These are phyloP conservation scores for Willaertia magna DNA, from an alignment of 208 protist species.

Conservation along the genomic window DNA sequence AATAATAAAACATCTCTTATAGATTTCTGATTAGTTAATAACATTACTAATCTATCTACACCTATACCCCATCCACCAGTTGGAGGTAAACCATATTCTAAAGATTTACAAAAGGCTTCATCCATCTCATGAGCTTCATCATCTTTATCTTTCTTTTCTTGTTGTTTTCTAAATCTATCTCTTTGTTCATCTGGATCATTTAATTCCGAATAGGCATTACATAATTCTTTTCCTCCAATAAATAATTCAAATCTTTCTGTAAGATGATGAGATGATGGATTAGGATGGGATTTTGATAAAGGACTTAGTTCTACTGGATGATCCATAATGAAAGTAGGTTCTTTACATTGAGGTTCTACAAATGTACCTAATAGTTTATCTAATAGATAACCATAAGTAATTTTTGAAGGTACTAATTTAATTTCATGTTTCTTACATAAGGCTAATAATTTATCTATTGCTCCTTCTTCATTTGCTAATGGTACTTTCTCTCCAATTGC, in stretches of 20 bases:
- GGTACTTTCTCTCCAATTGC: constrained; percentile 42
- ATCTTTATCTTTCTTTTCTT: constrained; percentile 65
- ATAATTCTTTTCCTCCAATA: constrained; percentile 75
- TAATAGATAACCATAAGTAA: constrained; percentile 37
- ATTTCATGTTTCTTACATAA: constrained; percentile 64
- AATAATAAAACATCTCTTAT: constrained; percentile 73
- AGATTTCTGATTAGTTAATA: constrained; percentile 61
- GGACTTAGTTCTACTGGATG: constrained; percentile 54
- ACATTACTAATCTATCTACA: constrained; percentile 80
- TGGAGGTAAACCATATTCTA: constrained; percentile 81
- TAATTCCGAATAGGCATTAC: constrained; percentile 90
- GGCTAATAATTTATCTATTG: constrained; percentile 30
- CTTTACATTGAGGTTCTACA: constrained; percentile 64
- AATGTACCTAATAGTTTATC: constrained; percentile 75
- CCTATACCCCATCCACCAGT: constrained; percentile 87
- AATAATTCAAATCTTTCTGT: constrained; percentile 83
- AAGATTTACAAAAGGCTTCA: constrained; percentile 74
- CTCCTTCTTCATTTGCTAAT: constrained; percentile 38
- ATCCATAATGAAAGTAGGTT: constrained; percentile 85
- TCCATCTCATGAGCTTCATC: constrained; percentile 77
- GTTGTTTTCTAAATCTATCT: constrained; percentile 75
- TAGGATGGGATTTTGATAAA: constrained; percentile 68
- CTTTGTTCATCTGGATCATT: constrained; percentile 88
- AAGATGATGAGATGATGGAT: constrained; percentile 42
- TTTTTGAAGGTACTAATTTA: constrained; percentile 47